Conservation (phyloP, 495 filamentous ascomycete genomes). For the Aspergillus nanangensis region DNA sequence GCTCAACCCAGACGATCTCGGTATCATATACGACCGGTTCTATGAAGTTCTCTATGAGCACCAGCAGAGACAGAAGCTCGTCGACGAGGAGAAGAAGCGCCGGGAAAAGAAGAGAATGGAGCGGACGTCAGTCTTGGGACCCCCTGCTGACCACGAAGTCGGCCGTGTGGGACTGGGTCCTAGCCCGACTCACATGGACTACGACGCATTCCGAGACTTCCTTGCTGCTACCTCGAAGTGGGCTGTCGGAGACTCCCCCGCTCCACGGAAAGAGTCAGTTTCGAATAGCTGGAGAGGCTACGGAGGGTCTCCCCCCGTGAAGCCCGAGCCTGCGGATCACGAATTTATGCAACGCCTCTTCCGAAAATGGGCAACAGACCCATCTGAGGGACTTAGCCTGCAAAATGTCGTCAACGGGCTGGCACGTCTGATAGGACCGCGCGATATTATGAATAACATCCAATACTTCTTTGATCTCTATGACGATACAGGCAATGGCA, state of each 20-base stretch:
- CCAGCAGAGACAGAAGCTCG: conserved; percentile 71
- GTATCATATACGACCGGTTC: conserved; percentile 87
- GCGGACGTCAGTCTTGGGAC: conserved; percentile 38
- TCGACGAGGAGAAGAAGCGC: conserved; percentile 66
- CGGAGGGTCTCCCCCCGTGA: conserved; percentile 52
- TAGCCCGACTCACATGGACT: conserved; percentile 88
- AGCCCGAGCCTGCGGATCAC: conserved; percentile 83
- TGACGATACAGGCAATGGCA: conserved; percentile 86
- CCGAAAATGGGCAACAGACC: conserved; percentile 77
- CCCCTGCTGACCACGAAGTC: conserved; percentile 38
- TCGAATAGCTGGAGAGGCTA: conserved; percentile 45
- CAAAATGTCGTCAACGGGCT: conserved; percentile 90
- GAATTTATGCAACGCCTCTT: conserved; percentile 93
- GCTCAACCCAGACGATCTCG: conserved; percentile 77
- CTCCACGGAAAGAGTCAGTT: conserved; percentile 50
- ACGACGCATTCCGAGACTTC: conserved; percentile 91
- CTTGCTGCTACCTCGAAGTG: conserved; percentile 83
- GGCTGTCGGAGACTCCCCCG: conserved; percentile 79
- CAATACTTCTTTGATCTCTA: conserved; percentile 97
- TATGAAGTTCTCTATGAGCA: conserved; percentile 87
- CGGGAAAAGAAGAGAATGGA: conserved; percentile 52
- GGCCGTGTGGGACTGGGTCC: conserved; percentile 88
- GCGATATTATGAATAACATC: conserved; percentile 95
- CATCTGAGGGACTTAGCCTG: conserved; percentile 69
- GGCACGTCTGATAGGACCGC: conserved; percentile 83